phyloP scores from a whole-genome alignment of 805 yeast genomes.

The Zygosaccharomyces rouxii region DNA sequence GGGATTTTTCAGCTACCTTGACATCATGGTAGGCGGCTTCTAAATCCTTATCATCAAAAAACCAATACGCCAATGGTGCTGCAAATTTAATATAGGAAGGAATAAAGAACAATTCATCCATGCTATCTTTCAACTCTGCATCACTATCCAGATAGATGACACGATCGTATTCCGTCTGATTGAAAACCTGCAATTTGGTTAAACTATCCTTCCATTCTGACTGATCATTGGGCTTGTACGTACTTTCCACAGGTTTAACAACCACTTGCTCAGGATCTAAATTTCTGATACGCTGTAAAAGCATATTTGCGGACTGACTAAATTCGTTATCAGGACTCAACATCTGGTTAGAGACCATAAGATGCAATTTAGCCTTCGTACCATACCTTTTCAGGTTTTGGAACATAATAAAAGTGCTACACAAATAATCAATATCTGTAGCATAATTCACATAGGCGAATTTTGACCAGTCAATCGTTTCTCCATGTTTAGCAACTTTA shows the following conservation, averaged over 20 bases:
- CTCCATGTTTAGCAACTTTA: slow-evolving; percentile 10
- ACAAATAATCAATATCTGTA: slow-evolving; percentile 47
- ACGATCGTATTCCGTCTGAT: slow-evolving; percentile 46
- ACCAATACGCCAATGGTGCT: slow-evolving; percentile 44
- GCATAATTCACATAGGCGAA: slow-evolving; percentile 61
- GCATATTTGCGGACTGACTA: slow-evolving; percentile 10
- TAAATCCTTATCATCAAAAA: slow-evolving; percentile 28
- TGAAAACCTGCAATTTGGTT: slow-evolving; percentile 53
- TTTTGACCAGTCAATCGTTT: slow-evolving; percentile 39
- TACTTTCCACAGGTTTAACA: slow-evolving; percentile 24
- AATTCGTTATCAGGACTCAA: slow-evolving; percentile 21
- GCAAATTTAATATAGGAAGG: slow-evolving; percentile 45
- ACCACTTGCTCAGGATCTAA: slow-evolving; percentile 25
- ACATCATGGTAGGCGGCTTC: slow-evolving; percentile 19
- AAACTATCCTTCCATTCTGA: slow-evolving; percentile 48
- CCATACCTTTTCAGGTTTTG: slow-evolving; percentile 36
- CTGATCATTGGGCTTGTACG: slow-evolving; percentile 24
- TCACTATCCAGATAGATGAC: slow-evolving; percentile 58
- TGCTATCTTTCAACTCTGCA: slow-evolving; percentile 38
- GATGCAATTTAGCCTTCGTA: slow-evolving; percentile 44
- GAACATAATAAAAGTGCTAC: slow-evolving; percentile 49
- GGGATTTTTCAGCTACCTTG: slow-evolving; percentile 15
- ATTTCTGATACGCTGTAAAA: slow-evolving; percentile 5
- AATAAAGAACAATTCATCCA: slow-evolving; percentile 50
- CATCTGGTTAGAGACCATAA: slow-evolving; percentile 38